phyloP scores from a whole-genome alignment of 768 basidiomycete species.

The Boletus sp. region DNA sequence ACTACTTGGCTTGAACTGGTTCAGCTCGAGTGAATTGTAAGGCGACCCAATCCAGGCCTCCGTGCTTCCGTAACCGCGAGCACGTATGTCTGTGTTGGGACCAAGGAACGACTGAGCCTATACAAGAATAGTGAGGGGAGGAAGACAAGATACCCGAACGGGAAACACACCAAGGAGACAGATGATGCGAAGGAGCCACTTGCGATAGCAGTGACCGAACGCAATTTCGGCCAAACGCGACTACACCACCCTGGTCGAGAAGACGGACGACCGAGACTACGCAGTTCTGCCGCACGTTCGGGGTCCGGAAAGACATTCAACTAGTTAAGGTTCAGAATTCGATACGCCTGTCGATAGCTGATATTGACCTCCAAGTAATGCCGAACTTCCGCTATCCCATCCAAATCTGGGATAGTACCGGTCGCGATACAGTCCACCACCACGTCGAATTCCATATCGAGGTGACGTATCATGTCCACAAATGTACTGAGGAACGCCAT shows the following conservation, averaged over 20 bases:
- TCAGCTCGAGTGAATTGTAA: constrained; percentile 5
- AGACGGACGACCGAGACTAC: constrained; percentile 11
- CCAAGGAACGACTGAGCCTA: constrained; percentile 17
- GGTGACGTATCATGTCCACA: constrained; percentile 9
- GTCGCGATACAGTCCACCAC: constrained; percentile 11
- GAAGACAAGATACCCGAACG: no score
- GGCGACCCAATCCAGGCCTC: constrained; percentile 6
- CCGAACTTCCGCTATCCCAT: constrained; percentile 2
- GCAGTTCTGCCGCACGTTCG: constrained; percentile 6
- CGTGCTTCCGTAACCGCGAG: background rate
- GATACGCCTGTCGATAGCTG: background rate
- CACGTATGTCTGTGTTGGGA: background rate
- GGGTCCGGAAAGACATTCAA: constrained; percentile 5
- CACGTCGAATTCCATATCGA: constrained; percentile 9
- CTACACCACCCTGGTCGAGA: constrained; percentile 14
- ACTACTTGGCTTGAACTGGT: constrained; percentile 2
- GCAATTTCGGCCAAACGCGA: constrained; percentile 10
- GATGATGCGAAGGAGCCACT: constrained; percentile 15
- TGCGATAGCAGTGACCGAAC: background rate
- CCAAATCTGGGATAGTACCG: constrained; percentile 8
- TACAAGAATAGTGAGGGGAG: background rate
- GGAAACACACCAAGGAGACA: constrained; percentile 7
- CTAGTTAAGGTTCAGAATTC: background rate
- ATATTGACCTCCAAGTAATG: constrained; percentile 1
- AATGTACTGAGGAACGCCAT: constrained; percentile 9